Base-by-base conservation (phyloP, 257 asterid genomes). In the Ajuga chamaepitys region DNA sequence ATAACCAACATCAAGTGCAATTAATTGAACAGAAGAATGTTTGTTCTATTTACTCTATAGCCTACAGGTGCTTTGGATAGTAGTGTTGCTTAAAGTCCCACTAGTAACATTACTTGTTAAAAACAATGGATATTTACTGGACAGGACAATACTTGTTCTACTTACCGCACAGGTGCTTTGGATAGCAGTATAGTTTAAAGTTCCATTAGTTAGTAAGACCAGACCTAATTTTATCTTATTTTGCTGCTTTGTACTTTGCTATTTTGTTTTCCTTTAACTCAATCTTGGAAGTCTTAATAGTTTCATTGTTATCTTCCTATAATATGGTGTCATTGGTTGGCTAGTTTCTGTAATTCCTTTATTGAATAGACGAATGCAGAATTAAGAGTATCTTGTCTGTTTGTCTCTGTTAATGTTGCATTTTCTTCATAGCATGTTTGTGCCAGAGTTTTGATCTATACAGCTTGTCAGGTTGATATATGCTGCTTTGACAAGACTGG, bases 401-500 rank as follows among this genome's bases (percentile, higher is more conserved):
- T 25, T 50, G 34, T 58, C 13, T 60, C 10, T 52, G 18, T 65
- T 42, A 61, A 53, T 54, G 57, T 62, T 62, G 47, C 52, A 52
- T 55, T 47, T 67, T 26, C 14, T 50, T 16, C 34, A 5, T 58
- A 18, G 12, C 56, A 18, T 42, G 32, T 46, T 54, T 17, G 26
- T 51, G 62, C 44, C 61, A 37, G 65, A 62, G 51, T 45, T 54
- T 71, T 74, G 69, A 58, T 54, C 18, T 70, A 21, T 76, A 75
- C 45, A 16, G 13, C 35, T 74, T 53, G 67, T 67, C 86, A 94
- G 99, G 99, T 94, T 81, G 99, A 94, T 81, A 86, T 94, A 62
- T 94, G 99, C 82, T 94, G 99, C 83, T 94, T 94, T 74, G 99
- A 94, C 69, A 94, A 94, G 78, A 94, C 99, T 6, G 99, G 99